phyloP scores from a whole-genome alignment of 73 alveolate genomes.

The Paramecium bursaria region DNA sequence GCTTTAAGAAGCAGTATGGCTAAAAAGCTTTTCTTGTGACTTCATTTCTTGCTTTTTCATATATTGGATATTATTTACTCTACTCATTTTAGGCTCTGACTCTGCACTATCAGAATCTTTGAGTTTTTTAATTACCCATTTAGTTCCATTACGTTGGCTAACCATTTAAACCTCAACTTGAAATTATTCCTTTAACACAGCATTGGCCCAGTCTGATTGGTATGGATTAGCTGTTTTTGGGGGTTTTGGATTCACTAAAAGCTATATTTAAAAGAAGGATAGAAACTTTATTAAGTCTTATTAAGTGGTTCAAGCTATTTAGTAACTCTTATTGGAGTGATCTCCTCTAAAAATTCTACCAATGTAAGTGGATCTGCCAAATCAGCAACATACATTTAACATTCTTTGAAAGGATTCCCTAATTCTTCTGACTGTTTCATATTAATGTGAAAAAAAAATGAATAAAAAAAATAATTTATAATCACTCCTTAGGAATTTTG shows the following conservation, averaged over 20 bases:
- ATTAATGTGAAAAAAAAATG: too few relatives aligned
- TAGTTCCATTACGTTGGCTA: conserved; percentile 12
- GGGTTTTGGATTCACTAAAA: conserved; percentile 29
- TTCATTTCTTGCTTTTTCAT: too few relatives aligned
- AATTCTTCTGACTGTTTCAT: conserved; percentile 57
- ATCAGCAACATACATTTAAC: conserved; percentile 33
- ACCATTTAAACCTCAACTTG: background rate
- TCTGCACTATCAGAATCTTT: conserved; percentile 12
- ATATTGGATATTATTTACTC: too few relatives aligned
- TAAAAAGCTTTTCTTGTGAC: too few relatives aligned
- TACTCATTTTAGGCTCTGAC: too few relatives aligned
- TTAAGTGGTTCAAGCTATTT: background rate
- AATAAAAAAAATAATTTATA: too few relatives aligned
- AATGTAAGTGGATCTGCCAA: background rate
- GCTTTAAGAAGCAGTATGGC: too few relatives aligned
- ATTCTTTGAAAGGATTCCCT: background rate
- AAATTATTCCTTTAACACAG: conserved; percentile 29
- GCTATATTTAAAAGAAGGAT: conserved; percentile 18
- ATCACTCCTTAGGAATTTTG: too few relatives aligned
- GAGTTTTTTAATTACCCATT: conserved; percentile 42
- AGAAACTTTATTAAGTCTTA: conserved; percentile 32
- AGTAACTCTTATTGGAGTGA: background rate
- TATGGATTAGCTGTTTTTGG: conserved; percentile 47
- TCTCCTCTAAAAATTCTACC: background rate
- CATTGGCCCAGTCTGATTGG: conserved; percentile 45